Evolutionary conservation across 805 yeast species (phyloP).

Genomic region (Wickerhamomyces canadensis): DNA sequence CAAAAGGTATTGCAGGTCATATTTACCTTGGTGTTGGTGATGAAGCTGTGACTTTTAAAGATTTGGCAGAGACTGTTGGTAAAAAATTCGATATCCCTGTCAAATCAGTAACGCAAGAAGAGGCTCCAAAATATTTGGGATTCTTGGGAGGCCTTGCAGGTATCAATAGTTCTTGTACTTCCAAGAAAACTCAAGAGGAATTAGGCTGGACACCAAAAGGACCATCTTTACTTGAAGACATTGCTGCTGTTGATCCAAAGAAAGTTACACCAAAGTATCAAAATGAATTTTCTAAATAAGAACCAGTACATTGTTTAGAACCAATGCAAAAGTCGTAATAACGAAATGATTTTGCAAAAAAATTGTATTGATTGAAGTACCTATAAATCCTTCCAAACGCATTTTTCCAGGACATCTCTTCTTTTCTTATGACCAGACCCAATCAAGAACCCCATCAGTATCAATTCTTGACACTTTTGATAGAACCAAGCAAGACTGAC

Average conservation of each 20-base stretch:
- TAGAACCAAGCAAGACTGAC: slow-evolving; percentile 66
- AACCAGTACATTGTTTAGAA: too few species aligned
- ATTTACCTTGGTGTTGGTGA: slow-evolving; percentile 26
- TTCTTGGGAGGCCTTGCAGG: slow-evolving; percentile 12
- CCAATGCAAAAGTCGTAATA: too few species aligned
- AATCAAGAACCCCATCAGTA: slow-evolving; percentile 61
- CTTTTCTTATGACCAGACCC: slow-evolving; percentile 40
- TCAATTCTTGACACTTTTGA: slow-evolving; percentile 67
- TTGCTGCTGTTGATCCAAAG: too few species aligned
- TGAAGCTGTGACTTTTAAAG: slow-evolving; percentile 18
- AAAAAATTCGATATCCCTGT: slow-evolving; percentile 14
- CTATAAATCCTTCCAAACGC: slow-evolving; percentile 63
- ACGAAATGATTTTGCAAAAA: not conserved
- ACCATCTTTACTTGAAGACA: slow-evolving; percentile 21
- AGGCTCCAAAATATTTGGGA: slow-evolving; percentile 9
- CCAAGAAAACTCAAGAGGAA: slow-evolving; percentile 16
- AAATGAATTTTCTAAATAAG: too few species aligned
- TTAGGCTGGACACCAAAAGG: slow-evolving; percentile 27
- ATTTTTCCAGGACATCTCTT: slow-evolving; percentile 63
- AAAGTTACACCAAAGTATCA: too few species aligned
- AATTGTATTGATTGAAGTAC: not conserved
- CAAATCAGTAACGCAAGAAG: slow-evolving; percentile 13
- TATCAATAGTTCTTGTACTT: slow-evolving; percentile 11
- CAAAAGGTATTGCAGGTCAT: slow-evolving; percentile 23
- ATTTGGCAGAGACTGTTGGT: slow-evolving; percentile 25